Evolutionary conservation across 352 stramenopile genomes (phyloP).

Genomic region (Globisporangium okanoganense): DNA sequence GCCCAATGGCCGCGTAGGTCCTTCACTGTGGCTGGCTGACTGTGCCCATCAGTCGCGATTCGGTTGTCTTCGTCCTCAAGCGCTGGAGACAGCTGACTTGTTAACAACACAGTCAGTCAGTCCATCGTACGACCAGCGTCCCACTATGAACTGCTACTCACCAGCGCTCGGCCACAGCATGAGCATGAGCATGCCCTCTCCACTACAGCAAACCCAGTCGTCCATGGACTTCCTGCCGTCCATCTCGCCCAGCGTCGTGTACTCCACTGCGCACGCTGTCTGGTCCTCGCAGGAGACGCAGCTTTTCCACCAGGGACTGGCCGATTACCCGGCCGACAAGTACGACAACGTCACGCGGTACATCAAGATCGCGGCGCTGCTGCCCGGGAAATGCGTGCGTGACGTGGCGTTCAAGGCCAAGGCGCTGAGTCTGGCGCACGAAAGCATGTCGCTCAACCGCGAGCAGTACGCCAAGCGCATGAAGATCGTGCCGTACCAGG

Average conservation of each 20-base stretch:
- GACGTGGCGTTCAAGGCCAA: slow-evolving; percentile 75
- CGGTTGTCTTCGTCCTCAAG: not conserved
- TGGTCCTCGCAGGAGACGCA: slow-evolving; percentile 70
- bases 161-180: slow-evolving; percentile 6
- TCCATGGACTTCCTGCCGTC: slow-evolving; percentile 31
- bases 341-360: slow-evolving; percentile 83
- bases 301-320: slow-evolving; percentile 49
- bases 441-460: slow-evolving; percentile 16
- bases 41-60: slow-evolving; percentile 1
- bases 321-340: slow-evolving; percentile 46
- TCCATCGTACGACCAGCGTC: too few relatives aligned
- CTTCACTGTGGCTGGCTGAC: not conserved
- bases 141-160: slow-evolving; percentile 12
- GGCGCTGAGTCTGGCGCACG: slow-evolving; percentile 19
- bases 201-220: not conserved
- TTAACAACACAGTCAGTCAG: not conserved
- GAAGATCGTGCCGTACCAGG: slow-evolving; percentile 53
- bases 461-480: slow-evolving; percentile 49
- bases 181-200: slow-evolving; percentile 14
- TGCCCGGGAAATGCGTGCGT: slow-evolving; percentile 68
- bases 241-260: slow-evolving; percentile 55
- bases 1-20: not conserved
- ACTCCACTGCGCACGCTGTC: slow-evolving; percentile 49
- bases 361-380: slow-evolving; percentile 70
- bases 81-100: not conserved